These are phyloP conservation scores for Chlamydomonas sp. DNA, from an alignment of 139 green algal genomes.

Conservation along the genomic window DNA sequence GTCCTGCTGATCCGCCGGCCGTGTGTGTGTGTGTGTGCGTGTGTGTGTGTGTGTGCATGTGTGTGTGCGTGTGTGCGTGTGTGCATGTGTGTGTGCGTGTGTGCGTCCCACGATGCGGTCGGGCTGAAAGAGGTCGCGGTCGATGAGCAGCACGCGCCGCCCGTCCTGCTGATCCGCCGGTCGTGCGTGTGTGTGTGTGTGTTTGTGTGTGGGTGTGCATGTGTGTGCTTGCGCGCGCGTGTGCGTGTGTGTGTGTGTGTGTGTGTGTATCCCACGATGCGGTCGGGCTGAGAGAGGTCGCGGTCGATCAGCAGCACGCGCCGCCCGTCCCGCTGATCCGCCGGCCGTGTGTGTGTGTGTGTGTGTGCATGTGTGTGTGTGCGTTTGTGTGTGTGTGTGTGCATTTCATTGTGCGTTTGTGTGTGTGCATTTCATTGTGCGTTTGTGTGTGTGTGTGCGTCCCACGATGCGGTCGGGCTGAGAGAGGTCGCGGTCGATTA, in stretches of 20 bases:
- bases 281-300: slow-evolving; percentile 87
- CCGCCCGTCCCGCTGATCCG: slow-evolving; percentile 54
- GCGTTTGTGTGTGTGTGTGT: too few species aligned
- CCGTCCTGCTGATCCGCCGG: slow-evolving; percentile 55
- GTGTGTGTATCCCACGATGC: too few species aligned
- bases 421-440: slow-evolving; percentile 1
- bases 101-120: slow-evolving; percentile 98
- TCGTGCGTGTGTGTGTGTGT: too few species aligned
- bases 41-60: slow-evolving; percentile 13
- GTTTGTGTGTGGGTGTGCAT: too few species aligned
- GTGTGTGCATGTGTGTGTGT: background rate
- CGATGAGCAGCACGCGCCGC: slow-evolving; percentile 79
- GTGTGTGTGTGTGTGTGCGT: slow-evolving; percentile 17
- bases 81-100: too few species aligned
- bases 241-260: too few species aligned
- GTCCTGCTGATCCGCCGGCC: slow-evolving; percentile 45
- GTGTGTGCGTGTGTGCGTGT: too few species aligned
- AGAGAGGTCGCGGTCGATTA: too few species aligned
- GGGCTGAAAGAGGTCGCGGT: slow-evolving; percentile 85
- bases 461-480: too few species aligned
- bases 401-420: too few species aligned
- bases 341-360: slow-evolving; percentile 6
- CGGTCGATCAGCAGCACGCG: slow-evolving; percentile 86
- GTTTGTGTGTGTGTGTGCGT: background rate
- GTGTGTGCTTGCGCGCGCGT: too few species aligned